phyloP scores from a whole-genome alignment of 768 basidiomycete genomes.

The Mycena metata region DNA sequence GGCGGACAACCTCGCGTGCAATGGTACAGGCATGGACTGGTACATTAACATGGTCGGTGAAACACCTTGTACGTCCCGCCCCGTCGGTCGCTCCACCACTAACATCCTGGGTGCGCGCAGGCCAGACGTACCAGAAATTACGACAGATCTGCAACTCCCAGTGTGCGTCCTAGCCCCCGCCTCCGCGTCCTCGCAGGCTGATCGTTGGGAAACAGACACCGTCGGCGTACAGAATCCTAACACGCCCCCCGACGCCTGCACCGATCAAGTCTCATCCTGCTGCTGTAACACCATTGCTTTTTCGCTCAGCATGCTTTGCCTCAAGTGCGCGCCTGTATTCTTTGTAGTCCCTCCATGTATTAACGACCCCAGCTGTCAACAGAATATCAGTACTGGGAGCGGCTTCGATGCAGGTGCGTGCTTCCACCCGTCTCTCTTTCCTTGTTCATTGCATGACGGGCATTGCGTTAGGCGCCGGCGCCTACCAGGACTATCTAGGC shows the following conservation, averaged over 20 bases:
- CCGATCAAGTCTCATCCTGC: constrained; percentile 41
- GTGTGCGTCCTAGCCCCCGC: constrained; percentile 29
- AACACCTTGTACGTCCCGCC: constrained; percentile 43
- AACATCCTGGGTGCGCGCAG: constrained; percentile 16
- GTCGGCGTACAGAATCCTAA: constrained; percentile 25
- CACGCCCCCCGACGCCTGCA: constrained; percentile 44
- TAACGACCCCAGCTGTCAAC: constrained; percentile 36
- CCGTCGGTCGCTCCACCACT: neutral
- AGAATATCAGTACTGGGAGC: constrained; percentile 28
- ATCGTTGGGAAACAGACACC: constrained; percentile 27
- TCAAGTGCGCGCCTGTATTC: constrained; percentile 36
- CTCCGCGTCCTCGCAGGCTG: neutral
- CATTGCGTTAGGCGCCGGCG: constrained; percentile 22
- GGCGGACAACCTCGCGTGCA: constrained; percentile 42
- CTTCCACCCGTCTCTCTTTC: neutral
- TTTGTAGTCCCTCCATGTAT: neutral
- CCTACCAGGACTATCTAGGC: constrained; percentile 38
- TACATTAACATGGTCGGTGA: constrained; percentile 45
- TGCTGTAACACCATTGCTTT: constrained; percentile 44
- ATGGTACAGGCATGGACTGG: constrained; percentile 44
- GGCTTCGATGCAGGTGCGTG: constrained; percentile 27
- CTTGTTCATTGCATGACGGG: neutral
- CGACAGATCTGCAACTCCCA: constrained; percentile 44
- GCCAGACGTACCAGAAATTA: constrained; percentile 44
- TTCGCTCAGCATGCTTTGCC: constrained; percentile 43